Evolutionary conservation across 805 yeast species (phyloP).

Genomic region (Myxozyma neglecta): DNA sequence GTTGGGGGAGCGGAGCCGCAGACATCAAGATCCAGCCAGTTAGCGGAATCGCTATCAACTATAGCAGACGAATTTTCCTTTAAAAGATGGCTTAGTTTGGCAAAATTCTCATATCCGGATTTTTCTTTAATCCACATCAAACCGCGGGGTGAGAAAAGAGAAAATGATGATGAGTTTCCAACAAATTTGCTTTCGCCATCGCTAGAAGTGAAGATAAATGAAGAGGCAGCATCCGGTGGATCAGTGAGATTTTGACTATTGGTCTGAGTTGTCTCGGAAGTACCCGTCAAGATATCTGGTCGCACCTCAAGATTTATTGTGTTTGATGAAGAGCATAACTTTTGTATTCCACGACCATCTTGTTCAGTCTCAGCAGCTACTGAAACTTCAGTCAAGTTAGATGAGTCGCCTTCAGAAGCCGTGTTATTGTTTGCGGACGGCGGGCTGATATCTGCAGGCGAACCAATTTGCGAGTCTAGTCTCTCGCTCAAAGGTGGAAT

Average conservation of each 20-base stretch:
- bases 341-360: not conserved
- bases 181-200: slow-evolving; percentile 20
- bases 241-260: not conserved
- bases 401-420: not conserved
- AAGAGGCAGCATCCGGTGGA: not conserved
- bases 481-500: not conserved
- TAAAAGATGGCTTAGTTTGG: not conserved
- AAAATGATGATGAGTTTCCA: slow-evolving; percentile 26
- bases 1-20: not conserved
- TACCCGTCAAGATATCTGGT: too few relatives aligned
- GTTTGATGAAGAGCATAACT: too few relatives aligned
- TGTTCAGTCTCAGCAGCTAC: not conserved
- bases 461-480: not conserved
- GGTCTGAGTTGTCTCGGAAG: too few relatives aligned
- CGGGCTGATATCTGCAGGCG: not conserved
- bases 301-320: too few relatives aligned
- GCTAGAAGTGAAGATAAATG: slow-evolving; percentile 1
- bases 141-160: slow-evolving; percentile 31
- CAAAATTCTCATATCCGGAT: slow-evolving; percentile 20
- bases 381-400: not conserved
- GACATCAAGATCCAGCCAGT: not conserved
- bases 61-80: not conserved
- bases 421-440: not conserved
- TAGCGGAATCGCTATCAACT: not conserved
- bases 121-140: slow-evolving; percentile 31